Base-by-base conservation (phyloP, 805 yeast genomes). In the Candida khao-thaluensis region DNA sequence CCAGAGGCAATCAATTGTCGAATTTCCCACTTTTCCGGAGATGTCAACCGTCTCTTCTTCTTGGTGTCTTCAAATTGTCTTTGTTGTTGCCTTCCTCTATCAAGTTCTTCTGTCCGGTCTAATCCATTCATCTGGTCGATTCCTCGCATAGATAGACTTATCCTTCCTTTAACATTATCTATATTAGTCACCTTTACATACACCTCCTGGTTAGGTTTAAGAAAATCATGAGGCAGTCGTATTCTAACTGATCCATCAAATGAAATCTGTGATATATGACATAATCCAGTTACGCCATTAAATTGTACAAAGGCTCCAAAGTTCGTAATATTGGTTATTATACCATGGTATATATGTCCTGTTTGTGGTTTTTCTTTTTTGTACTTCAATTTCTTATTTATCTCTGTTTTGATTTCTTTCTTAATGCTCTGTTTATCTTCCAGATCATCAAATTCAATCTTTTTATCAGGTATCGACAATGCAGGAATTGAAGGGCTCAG, bases 21-120 rank as follows among this genome's bases (percentile, higher is more conserved):
- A 37, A 86, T 72, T 54, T 91, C 97, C 95, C 96, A 90, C 40
- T 88, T 62, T 59, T 90, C 98, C 0, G 95, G 95, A 0, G 95
- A 84, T 0, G 95, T 82, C 24, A 82, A 57, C 37, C 85, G 70
- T 44, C 71, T 41, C 31, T 56, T 30, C 33, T 20, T 34, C 8
- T 5, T 14, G 5, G 8, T 14, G 5, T 23, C 26, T 20, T 8
- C 16, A 8, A 11, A 35, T 28, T 46, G 48, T 12, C 17, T 12
- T 17, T 22, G 37, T 25, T 45, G 49, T 14, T 30, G 31, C 17
- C 44, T 20, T 7, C 47, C 41, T 32, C 36, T 30, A 28, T 40
- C 22, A 20, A 39, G 35, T 26, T 59, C 67, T 10, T 47, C 55
- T 26, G 51, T 41, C 28, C 48, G 47, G 35, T 65, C 70, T 5